Evolutionary conservation across 179 eudicot genomes (phyloP), one percentile per base, ranked within the genome.

Genomic region (Patellifolia procumbens): DNA sequence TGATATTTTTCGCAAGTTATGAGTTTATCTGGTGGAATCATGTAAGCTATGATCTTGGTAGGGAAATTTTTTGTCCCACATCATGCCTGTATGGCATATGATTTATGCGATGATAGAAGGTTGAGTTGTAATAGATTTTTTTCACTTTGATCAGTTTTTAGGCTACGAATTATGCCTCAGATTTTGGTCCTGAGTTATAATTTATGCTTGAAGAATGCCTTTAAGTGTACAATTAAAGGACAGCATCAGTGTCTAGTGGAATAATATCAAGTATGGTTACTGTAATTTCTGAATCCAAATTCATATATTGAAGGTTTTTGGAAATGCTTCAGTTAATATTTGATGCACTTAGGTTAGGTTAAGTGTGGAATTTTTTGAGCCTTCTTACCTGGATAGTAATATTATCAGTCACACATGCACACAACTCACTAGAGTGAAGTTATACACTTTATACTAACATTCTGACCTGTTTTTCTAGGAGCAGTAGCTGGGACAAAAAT

Each of bases 191-290:
- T 69, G 66, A 45, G 64, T 56, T 70, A 51, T 17, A 68, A 53
- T 35, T 73, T 37, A 26, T 68, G 68, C 64, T 78, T 77, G 75
- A 81, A 77, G 84, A 68, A 59, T 49, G 59, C 31, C 72, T 73
- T 80, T 29, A 60, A 55, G 28, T 73, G 84, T 77, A 77, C 74
- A 72, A 68, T 77, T 16, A 77, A 37, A 4, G 42, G 42, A n/a
- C 56, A 42, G 68, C 67, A 70, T 53, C 26, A 31, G 42, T 35
- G 66, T 29, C 70, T 2, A 29, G 64, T 35, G 42, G 75, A 80
- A 68, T 35, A 42, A 49, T 73, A 68, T 52, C 24, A 48, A 22
- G 45, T 73, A 61, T 35, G 76, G 28, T 70, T 28, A 48, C 31
- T 59, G 71, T 72, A 55, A 49, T 55, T n/a, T 59, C 28, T 11